Conservation (phyloP, 2,329 filamentous ascomycete species). For the Phaeomoniella chlamydospora region DNA sequence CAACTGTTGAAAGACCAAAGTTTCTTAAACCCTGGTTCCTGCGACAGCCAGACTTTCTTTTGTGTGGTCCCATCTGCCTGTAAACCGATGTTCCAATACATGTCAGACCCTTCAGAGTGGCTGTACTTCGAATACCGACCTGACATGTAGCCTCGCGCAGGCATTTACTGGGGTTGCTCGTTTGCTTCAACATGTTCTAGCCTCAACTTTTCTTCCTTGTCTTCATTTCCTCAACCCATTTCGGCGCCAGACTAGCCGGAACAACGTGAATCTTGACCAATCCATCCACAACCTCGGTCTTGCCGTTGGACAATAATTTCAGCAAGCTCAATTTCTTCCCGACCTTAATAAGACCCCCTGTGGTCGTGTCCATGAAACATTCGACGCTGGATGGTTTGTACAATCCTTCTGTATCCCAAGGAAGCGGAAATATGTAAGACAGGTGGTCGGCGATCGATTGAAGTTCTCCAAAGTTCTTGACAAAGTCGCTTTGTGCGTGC, state of each 20-base stretch:
- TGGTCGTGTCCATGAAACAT: constrained; percentile 74
- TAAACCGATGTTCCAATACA: too few species aligned
- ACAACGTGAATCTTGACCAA: constrained; percentile 72
- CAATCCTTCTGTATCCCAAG: constrained; percentile 61
- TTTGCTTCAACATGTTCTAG: too few species aligned
- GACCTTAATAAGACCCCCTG: constrained; percentile 72
- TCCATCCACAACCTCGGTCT: constrained; percentile 77
- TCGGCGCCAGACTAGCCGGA: constrained; percentile 51
- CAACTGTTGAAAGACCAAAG: too few species aligned
- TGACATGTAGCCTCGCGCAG: too few species aligned
- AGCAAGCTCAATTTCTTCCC: constrained; percentile 70
- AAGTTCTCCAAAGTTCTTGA: constrained; percentile 73
- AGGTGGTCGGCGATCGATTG: constrained; percentile 66
- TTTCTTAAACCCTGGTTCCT: too few species aligned
- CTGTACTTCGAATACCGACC: too few species aligned
- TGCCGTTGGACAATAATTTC: constrained; percentile 60
- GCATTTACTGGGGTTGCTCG: too few species aligned
- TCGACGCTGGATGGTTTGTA: constrained; percentile 58
- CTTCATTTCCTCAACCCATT: constrained; percentile 82
- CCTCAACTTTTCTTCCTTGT: constrained; percentile 38
- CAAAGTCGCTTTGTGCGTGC: constrained; percentile 71
- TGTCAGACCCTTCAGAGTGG: too few species aligned
- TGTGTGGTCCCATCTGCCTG: too few species aligned
- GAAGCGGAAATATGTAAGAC: constrained; percentile 70
- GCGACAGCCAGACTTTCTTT: too few species aligned